Conservation (phyloP, 1,284 basidiomycete genomes). For the Xerocomus minutiporus region DNA sequence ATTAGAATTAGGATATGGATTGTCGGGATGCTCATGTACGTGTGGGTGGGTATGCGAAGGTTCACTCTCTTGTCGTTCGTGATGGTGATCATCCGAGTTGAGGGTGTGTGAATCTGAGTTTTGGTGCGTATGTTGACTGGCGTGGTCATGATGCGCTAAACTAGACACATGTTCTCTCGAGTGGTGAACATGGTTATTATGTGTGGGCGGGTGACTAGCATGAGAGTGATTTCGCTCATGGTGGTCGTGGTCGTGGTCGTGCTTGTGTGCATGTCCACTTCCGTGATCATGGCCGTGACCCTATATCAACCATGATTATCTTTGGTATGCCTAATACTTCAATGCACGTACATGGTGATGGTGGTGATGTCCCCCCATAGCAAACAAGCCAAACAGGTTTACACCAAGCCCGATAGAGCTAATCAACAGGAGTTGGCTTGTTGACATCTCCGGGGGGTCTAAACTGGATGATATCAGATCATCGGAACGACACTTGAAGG, state of each 20-base stretch:
- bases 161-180: slow-evolving; percentile 6
- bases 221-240: slow-evolving; percentile 34
- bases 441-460: slow-evolving; percentile 98
- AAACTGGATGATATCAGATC: slow-evolving; percentile 33
- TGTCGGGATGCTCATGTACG: slow-evolving; percentile 19
- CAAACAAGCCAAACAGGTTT: slow-evolving; percentile 98
- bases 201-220: slow-evolving; percentile 23
- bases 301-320: slow-evolving; percentile 26
- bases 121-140: slow-evolving; percentile 23
- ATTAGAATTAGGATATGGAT: slow-evolving; percentile 35
- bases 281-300: slow-evolving; percentile 51
- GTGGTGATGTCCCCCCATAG: slow-evolving; percentile 93
- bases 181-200: slow-evolving; percentile 16
- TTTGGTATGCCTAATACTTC: background rate
- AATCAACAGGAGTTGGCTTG: slow-evolving; percentile 86
- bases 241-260: slow-evolving; percentile 39
- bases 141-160: slow-evolving; percentile 15
- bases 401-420: slow-evolving; percentile 87
- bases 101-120: slow-evolving; percentile 33
- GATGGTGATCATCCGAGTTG: slow-evolving; percentile 7
- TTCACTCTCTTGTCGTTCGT: slow-evolving; percentile 15
- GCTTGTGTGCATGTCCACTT: slow-evolving; percentile 43
- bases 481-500: background rate
- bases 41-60: slow-evolving; percentile 13
- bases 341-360: slow-evolving; percentile 70